These are phyloP conservation scores for Neurospora tetraspora DNA, from an alignment of 495 filamentous ascomycete genomes.

Conservation along the genomic window DNA sequence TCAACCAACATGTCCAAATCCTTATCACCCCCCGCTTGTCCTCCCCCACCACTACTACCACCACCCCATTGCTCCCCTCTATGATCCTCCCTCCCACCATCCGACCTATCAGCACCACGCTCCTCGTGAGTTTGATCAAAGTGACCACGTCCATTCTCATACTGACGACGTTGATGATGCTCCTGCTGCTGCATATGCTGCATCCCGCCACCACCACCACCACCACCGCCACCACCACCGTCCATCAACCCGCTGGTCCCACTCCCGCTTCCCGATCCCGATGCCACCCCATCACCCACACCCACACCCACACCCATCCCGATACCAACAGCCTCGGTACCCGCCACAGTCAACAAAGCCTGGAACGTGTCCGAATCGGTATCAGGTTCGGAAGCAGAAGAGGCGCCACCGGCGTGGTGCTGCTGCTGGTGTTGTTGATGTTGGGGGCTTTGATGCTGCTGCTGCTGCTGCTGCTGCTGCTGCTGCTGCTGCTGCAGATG, in stretches of 20 bases:
- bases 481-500: constrained; percentile 7
- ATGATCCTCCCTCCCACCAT: not conserved
- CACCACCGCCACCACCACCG: not conserved
- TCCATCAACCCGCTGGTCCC: not conserved
- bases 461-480: constrained; percentile 4
- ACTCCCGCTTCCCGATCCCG: not conserved
- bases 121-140: not conserved
- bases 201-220: not conserved
- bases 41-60: not conserved
- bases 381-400: not conserved
- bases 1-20: constrained; percentile 47
- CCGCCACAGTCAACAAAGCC: not conserved
- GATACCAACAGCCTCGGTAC: not conserved
- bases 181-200: not conserved
- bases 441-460: not conserved
- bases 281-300: not conserved
- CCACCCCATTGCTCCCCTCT: not conserved
- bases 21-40: constrained; percentile 14
- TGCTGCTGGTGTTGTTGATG: constrained; percentile 6
- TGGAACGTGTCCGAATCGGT: not conserved
- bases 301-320: not conserved
- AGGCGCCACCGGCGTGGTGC: not conserved
- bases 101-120: not conserved
- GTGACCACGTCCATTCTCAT: too few species aligned
- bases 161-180: not conserved